These are phyloP conservation scores for Starmerella sirachaensis DNA, from an alignment of 805 yeast genomes.

Conservation along the genomic window DNA sequence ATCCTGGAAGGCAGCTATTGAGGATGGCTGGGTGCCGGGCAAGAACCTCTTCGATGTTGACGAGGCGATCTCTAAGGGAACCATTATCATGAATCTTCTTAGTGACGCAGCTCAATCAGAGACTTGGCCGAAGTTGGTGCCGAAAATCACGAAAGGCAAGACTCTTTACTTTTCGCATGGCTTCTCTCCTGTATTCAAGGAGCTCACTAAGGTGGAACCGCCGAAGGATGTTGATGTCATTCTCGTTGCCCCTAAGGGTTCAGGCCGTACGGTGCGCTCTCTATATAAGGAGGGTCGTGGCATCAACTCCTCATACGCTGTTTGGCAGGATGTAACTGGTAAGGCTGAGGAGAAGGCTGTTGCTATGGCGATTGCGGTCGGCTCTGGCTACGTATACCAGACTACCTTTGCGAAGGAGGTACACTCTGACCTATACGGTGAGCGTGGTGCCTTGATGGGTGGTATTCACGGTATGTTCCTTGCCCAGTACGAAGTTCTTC, in stretches of 20 bases:
- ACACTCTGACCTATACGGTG: constrained; percentile 98
- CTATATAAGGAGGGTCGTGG: constrained; percentile 99
- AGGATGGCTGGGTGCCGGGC: constrained; percentile 99
- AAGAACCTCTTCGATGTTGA: constrained; percentile 89
- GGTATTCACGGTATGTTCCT: constrained; percentile 99
- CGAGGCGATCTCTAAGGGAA: constrained; percentile 88
- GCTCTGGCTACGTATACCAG: constrained; percentile 99
- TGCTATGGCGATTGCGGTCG: constrained; percentile 97
- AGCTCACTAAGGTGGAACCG: constrained; percentile 89
- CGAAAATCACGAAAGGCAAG: constrained; percentile 90
- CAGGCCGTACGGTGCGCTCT: constrained; percentile 99
- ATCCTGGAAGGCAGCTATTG: constrained; percentile 98
- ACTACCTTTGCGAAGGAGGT: constrained; percentile 99
- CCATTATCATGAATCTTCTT: constrained; percentile 91
- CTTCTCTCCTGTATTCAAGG: constrained; percentile 98
- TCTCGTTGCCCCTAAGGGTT: constrained; percentile 99
- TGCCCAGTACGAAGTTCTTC: constrained; percentile 98
- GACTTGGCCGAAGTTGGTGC: constrained; percentile 83
- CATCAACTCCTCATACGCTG: constrained; percentile 98
- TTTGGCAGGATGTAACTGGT: constrained; percentile 98
- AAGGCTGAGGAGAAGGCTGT: constrained; percentile 98
- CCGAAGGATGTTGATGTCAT: constrained; percentile 93
- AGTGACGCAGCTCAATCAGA: constrained; percentile 99
- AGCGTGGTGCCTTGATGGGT: constrained; percentile 99
- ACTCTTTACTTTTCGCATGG: constrained; percentile 99